A percentile compares a stretch with the other conserved stretches of the same genome.
Conservation (phyloP, 805 yeast species). For the Wickerhamomyces bisporus region DNA sequence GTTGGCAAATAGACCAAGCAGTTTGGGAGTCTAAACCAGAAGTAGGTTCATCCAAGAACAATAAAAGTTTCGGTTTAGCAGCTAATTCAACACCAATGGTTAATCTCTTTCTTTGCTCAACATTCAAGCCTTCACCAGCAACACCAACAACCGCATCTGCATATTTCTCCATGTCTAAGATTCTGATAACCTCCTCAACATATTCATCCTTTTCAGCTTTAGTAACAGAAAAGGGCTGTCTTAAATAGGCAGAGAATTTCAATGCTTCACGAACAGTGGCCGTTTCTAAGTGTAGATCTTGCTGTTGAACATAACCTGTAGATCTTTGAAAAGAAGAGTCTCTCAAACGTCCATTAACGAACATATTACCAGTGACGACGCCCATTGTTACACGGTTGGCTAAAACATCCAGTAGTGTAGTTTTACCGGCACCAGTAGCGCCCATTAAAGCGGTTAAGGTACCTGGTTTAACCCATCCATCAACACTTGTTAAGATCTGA, state of each 20-base stretch:
- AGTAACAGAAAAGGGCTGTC: conserved; percentile 60
- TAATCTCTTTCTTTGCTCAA: conserved; percentile 62
- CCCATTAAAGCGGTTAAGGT: conserved; percentile 82
- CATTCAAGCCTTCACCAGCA: conserved; percentile 67
- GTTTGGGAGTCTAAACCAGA: conserved; percentile 66
- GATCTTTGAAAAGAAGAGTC: conserved; percentile 67
- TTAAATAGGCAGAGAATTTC: conserved; percentile 62
- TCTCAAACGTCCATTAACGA: conserved; percentile 62
- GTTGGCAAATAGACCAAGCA: conserved; percentile 65
- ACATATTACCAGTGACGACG: conserved; percentile 63
- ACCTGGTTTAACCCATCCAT: conserved; percentile 78
- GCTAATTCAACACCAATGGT: conserved; percentile 71
- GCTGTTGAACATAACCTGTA: conserved; percentile 80
- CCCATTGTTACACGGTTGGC: conserved; percentile 70
- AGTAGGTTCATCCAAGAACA: conserved; percentile 69
- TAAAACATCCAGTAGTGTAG: conserved; percentile 67
- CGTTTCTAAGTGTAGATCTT: conserved; percentile 66
- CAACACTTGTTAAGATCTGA: conserved; percentile 47
- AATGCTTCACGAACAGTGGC: conserved; percentile 74
- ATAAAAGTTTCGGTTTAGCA: conserved; percentile 58
- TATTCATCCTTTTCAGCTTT: conserved; percentile 56
- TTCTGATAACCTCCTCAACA: conserved; percentile 61
- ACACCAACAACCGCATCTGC: conserved; percentile 80
- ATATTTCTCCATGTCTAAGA: conserved; percentile 64
- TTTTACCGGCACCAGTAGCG: conserved; percentile 84